A percentile compares a stretch with the other conserved stretches of the same genome.
phyloP scores from a whole-genome alignment of 805 yeast genomes.

The Wickerhamomyces chaumierensis region DNA sequence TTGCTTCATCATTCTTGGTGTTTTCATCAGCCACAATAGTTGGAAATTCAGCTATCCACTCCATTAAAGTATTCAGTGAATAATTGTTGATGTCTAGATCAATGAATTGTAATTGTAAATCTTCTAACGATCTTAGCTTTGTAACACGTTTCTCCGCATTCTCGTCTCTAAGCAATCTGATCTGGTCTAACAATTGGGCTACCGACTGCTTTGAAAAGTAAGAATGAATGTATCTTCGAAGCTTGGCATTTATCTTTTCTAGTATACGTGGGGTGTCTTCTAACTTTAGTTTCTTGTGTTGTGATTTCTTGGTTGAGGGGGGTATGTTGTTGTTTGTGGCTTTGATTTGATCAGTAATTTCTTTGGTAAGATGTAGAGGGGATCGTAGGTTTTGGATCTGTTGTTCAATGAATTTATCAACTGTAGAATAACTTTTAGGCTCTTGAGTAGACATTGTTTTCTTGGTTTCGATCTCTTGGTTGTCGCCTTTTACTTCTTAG shows the following conservation, averaged over 20 bases:
- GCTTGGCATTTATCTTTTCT: not conserved
- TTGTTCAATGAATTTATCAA: not conserved
- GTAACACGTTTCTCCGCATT: constrained; percentile 1
- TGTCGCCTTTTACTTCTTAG: no score
- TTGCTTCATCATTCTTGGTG: not conserved
- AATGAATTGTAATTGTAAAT: not conserved
- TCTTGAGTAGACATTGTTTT: not conserved
- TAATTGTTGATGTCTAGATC: not conserved
- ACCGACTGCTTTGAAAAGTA: constrained; percentile 15
- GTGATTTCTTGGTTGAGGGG: not conserved
- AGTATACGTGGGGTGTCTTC: not conserved
- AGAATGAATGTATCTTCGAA: not conserved
- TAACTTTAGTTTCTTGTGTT: not conserved
- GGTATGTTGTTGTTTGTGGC: not conserved
- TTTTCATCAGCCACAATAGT: not conserved
- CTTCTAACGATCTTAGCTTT: not conserved
- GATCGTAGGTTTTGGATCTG: not conserved
- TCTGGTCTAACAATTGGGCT: constrained; percentile 13
- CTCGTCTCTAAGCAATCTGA: constrained; percentile 8
- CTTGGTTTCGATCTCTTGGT: no score
- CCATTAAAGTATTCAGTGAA: not conserved
- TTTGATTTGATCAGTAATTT: not conserved
- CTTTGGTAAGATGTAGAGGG: not conserved
- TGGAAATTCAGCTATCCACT: not conserved
- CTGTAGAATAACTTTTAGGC: not conserved